phyloP scores from a whole-genome alignment of 305 asterid genomes.

The Salvia sclarea region DNA sequence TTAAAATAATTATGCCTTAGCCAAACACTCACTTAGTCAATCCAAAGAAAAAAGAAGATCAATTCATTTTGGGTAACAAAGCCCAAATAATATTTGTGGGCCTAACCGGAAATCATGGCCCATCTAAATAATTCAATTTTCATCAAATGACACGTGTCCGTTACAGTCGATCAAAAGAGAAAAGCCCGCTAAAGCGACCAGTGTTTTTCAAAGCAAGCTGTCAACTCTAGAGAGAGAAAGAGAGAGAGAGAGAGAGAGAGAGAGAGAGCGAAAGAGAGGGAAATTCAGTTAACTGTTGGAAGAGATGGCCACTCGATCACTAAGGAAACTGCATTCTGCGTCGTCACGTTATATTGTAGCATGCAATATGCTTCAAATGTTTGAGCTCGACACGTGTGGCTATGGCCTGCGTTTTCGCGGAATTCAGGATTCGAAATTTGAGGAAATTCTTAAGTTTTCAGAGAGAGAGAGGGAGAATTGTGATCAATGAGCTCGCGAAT shows the following conservation, averaged over 20 bases:
- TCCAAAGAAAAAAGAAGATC: too few relatives aligned
- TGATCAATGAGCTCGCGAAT: conserved; percentile 26
- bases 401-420: conserved; percentile 28
- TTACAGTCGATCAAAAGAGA: too few relatives aligned
- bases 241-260: conserved; percentile 24
- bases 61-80: too few relatives aligned
- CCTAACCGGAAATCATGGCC: too few relatives aligned
- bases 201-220: not conserved
- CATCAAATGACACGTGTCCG: too few relatives aligned
- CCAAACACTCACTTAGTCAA: too few relatives aligned
- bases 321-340: conserved; percentile 10
- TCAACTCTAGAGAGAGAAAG: conserved; percentile 1
- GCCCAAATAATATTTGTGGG: too few relatives aligned
- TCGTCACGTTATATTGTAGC: not conserved
- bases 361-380: conserved; percentile 21
- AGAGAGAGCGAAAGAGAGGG: conserved; percentile 33
- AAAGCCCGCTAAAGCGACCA: not conserved
- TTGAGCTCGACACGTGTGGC: conserved; percentile 42
- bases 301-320: conserved; percentile 35
- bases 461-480: conserved; percentile 5
- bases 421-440: conserved; percentile 37
- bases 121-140: too few relatives aligned
- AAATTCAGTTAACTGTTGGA: conserved; percentile 33
- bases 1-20: too few relatives aligned
- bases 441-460: conserved; percentile 23